Percentiles rank a stretch among this genome's conserved stretches.
Conservation (phyloP, 2,329 filamentous ascomycete genomes). For the Talaromyces sp. region DNA sequence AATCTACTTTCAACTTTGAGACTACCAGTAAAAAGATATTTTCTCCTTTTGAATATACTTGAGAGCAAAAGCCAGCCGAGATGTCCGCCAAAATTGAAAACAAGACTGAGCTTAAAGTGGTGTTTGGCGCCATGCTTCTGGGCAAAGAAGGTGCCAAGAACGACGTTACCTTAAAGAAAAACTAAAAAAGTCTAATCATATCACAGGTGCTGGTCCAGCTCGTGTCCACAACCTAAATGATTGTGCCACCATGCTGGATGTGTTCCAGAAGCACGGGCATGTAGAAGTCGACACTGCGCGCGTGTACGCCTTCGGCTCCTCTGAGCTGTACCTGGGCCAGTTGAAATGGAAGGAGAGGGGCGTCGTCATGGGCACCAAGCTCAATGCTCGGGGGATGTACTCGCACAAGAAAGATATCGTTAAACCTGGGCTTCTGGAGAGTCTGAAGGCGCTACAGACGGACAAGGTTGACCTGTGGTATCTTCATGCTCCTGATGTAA, state of each 20-base stretch:
- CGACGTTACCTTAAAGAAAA: not conserved
- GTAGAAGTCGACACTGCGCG: conserved; percentile 26
- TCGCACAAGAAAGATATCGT: conserved; percentile 28
- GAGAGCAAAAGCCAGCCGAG: not conserved
- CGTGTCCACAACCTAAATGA: conserved; percentile 16
- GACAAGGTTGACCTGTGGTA: conserved; percentile 46
- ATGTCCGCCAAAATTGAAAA: not conserved
- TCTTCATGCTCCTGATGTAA: conserved; percentile 47
- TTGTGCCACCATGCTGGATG: conserved; percentile 19
- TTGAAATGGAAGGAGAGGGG: conserved; percentile 34
- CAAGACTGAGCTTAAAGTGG: not conserved
- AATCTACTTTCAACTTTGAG: not conserved
- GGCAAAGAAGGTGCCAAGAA: not conserved
- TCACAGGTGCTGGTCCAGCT: not conserved
- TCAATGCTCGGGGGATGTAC: conserved; percentile 24
- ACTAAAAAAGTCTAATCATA: not conserved
- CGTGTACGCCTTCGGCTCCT: conserved; percentile 23
- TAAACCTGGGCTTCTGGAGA: conserved; percentile 27
- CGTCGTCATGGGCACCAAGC: conserved; percentile 41
- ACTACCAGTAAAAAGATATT: not conserved
- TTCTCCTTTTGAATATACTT: not conserved
- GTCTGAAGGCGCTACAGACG: conserved; percentile 34
- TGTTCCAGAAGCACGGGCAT: conserved; percentile 24
- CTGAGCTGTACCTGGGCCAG: conserved; percentile 37
- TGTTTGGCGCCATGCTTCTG: not conserved